A percentile compares a stretch with the other conserved stretches of the same genome.
phyloP scores from a whole-genome alignment of 257 asterid genomes.

The Leonotis leonurus region DNA sequence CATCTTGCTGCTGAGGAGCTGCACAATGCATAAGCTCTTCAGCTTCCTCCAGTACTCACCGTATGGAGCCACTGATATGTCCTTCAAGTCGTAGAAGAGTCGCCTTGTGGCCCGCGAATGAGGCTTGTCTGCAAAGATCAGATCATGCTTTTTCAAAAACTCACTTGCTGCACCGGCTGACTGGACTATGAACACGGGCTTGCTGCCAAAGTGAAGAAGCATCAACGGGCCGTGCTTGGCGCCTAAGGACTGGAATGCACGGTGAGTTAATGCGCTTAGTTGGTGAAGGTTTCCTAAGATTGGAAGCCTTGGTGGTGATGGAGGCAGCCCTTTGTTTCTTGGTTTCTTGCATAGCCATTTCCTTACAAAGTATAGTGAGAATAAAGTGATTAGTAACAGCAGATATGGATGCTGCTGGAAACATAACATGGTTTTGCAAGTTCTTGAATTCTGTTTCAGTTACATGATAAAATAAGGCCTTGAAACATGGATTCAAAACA shows the following conservation, averaged over 20 bases:
- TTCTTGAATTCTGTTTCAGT: not conserved
- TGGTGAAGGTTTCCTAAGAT: slow-evolving; percentile 56
- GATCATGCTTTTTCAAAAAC: slow-evolving; percentile 49
- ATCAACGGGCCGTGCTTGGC: slow-evolving; percentile 37
- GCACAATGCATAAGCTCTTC: slow-evolving; percentile 33
- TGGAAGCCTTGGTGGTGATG: slow-evolving; percentile 50
- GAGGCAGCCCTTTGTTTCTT: slow-evolving; percentile 22
- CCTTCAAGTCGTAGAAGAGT: slow-evolving; percentile 23
- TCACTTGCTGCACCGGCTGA: slow-evolving; percentile 42
- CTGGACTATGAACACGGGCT: slow-evolving; percentile 36
- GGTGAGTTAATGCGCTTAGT: slow-evolving; percentile 28
- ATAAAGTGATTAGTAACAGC: not conserved
- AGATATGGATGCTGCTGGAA: not conserved
- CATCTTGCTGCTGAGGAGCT: slow-evolving; percentile 38
- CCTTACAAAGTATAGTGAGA: slow-evolving; percentile 7
- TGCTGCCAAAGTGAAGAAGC: slow-evolving; percentile 42
- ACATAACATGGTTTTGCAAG: not conserved
- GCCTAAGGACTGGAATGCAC: slow-evolving; percentile 31
- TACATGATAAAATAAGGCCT: no score
- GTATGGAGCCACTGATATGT: slow-evolving; percentile 30
- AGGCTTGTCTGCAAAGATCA: slow-evolving; percentile 38
- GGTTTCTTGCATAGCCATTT: slow-evolving; percentile 8
- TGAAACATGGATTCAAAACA: not conserved
- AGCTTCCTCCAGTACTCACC: slow-evolving; percentile 47
- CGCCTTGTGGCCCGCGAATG: not conserved